Evolutionary conservation across 2,329 filamentous ascomycete species (phyloP).

Genomic region (Dichotomopilus funicola): DNA sequence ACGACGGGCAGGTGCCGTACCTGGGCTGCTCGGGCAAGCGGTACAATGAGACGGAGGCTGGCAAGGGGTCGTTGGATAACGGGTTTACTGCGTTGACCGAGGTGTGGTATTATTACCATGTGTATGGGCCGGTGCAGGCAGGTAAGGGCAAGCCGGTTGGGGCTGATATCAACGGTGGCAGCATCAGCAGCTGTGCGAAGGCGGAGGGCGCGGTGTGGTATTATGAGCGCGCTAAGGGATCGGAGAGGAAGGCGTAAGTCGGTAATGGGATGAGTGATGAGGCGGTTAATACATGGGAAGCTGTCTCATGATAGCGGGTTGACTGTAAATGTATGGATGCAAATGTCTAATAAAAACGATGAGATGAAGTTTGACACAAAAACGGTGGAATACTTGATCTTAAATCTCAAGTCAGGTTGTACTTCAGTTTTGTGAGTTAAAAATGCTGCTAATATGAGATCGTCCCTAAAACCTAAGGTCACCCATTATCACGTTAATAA

Average conservation of each 20-base stretch:
- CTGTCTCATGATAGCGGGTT: no score
- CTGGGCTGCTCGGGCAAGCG: conserved; percentile 54
- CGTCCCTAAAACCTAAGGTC: no score
- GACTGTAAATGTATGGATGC: no score
- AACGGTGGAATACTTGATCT: no score
- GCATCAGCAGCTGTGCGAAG: conserved; percentile 49
- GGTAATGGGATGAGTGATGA: background rate
- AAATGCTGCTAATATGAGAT: no score
- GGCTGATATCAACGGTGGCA: conserved; percentile 42
- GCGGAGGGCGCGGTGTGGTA: conserved; percentile 48
- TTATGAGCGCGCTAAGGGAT: conserved; percentile 41
- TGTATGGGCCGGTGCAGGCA: conserved; percentile 50
- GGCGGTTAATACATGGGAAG: no score
- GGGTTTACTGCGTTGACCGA: conserved; percentile 54
- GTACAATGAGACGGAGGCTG: conserved; percentile 53
- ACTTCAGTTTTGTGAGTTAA: no score
- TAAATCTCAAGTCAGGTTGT: no score
- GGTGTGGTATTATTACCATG: conserved; percentile 62
- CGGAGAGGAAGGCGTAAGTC: conserved; percentile 20
- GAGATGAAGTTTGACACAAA: no score
- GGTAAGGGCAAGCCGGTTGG: conserved; percentile 37
- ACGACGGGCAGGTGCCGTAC: conserved; percentile 46
- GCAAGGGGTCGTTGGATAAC: conserved; percentile 46
- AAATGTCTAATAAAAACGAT: no score
- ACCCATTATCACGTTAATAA: no score